Percentiles rank a stretch among this genome's conserved stretches.
Conservation (phyloP, 768 basidiomycete genomes). For the Hygrophoropsis aurantiaca region DNA sequence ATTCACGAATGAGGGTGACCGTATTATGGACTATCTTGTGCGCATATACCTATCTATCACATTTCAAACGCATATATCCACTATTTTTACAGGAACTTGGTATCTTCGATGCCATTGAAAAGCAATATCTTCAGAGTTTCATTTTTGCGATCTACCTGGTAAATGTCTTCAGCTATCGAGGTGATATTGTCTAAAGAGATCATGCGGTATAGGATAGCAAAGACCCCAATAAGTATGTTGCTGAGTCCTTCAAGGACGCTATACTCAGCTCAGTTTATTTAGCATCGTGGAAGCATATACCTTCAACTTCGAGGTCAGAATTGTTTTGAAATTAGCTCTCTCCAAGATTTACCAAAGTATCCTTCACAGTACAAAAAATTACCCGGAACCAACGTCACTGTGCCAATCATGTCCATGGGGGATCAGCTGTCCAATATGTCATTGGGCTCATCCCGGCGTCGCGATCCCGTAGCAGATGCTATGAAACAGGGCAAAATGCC, state of each 20-base stretch:
- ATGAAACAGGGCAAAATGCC: slow-evolving; percentile 61
- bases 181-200: too few relatives aligned
- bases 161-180: not conserved
- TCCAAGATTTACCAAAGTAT: not conserved
- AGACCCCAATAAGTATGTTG: slow-evolving; percentile 76
- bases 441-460: slow-evolving; percentile 32
- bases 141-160: slow-evolving; percentile 86
- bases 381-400: slow-evolving; percentile 54
- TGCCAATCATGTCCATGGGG: slow-evolving; percentile 77
- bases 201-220: slow-evolving; percentile 68
- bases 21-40: slow-evolving; percentile 78
- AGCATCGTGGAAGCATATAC: slow-evolving; percentile 89
- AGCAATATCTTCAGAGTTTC: slow-evolving; percentile 81
- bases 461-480: slow-evolving; percentile 63
- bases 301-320: slow-evolving; percentile 74
- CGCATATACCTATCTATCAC: slow-evolving; percentile 23
- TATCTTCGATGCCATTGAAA: slow-evolving; percentile 83
- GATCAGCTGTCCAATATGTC: slow-evolving; percentile 55
- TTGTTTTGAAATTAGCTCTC: not conserved
- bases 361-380: slow-evolving; percentile 61
- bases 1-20: slow-evolving; percentile 81
- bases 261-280: slow-evolving; percentile 12
- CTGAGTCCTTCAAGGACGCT: slow-evolving; percentile 1
- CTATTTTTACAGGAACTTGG: slow-evolving; percentile 64
- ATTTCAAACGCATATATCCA: slow-evolving; percentile 6